Evolutionary conservation across 2,329 filamentous ascomycete species (phyloP).

Genomic region (Epichloe festucae): DNA sequence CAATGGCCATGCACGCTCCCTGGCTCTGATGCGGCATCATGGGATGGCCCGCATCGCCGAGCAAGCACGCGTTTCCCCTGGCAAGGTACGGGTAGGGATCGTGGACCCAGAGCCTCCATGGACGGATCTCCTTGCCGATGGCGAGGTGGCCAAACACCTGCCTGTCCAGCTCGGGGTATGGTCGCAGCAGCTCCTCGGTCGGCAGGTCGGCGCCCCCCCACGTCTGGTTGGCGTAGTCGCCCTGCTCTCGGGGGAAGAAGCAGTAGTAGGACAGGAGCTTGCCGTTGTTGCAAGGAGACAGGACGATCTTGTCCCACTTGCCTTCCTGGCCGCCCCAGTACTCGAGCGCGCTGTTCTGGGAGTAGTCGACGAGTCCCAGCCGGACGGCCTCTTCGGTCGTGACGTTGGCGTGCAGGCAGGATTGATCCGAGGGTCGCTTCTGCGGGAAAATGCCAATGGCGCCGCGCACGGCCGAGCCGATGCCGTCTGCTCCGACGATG

Average conservation of each 20-base stretch:
- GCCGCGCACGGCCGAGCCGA: slow-evolving; percentile 50
- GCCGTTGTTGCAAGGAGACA: slow-evolving; percentile 55
- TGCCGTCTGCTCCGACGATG: slow-evolving; percentile 52
- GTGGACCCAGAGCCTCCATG: slow-evolving; percentile 52
- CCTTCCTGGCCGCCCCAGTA: slow-evolving; percentile 57
- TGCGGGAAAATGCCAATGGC: slow-evolving; percentile 49
- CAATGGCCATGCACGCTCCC: slow-evolving; percentile 53
- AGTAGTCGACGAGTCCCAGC: slow-evolving; percentile 50
- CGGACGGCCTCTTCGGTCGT: slow-evolving; percentile 44
- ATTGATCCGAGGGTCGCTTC: slow-evolving; percentile 44
- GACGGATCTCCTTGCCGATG: slow-evolving; percentile 49
- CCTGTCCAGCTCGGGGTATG: slow-evolving; percentile 46
- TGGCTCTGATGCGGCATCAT: slow-evolving; percentile 58
- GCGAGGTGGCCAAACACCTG: slow-evolving; percentile 43
- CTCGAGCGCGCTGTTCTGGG: slow-evolving; percentile 45
- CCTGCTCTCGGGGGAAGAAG: slow-evolving; percentile 45
- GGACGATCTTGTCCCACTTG: slow-evolving; percentile 56
- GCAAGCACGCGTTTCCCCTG: slow-evolving; percentile 37
- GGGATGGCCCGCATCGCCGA: slow-evolving; percentile 55
- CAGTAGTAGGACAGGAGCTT: slow-evolving; percentile 56
- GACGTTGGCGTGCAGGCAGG: slow-evolving; percentile 54
- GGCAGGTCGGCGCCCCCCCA: slow-evolving; percentile 46
- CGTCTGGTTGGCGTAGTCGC: slow-evolving; percentile 46
- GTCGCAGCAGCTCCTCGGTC: slow-evolving; percentile 45
- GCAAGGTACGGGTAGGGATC: slow-evolving; percentile 45